These are phyloP conservation scores for Mycotypha africana DNA, from an alignment of 371 early-diverging fungal species.

Conservation along the genomic window DNA sequence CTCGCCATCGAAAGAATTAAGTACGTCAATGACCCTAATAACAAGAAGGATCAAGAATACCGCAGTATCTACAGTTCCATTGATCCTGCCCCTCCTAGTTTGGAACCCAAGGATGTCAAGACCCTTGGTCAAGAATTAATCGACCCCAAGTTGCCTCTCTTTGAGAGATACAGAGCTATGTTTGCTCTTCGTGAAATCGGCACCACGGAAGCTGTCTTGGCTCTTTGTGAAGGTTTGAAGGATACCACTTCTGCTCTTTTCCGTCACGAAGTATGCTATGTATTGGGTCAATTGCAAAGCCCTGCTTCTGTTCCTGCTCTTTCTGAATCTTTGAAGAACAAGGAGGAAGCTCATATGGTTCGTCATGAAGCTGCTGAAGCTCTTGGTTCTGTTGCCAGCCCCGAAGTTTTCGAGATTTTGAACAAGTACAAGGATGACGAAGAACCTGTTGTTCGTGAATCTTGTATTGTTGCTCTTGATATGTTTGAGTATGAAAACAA, in stretches of 20 bases:
- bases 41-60: slow-evolving; percentile 34
- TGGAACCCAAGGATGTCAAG: slow-evolving; percentile 45
- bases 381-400: slow-evolving; percentile 96
- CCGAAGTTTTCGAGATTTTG: slow-evolving; percentile 78
- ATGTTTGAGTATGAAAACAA: slow-evolving; percentile 90
- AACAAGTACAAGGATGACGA: slow-evolving; percentile 67
- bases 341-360: slow-evolving; percentile 92
- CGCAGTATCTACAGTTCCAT: slow-evolving; percentile 68
- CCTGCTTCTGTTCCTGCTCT: slow-evolving; percentile 84
- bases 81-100: slow-evolving; percentile 89
- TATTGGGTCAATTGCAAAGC: slow-evolving; percentile 98
- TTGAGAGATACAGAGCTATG: slow-evolving; percentile 97
- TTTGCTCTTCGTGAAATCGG: slow-evolving; percentile 94
- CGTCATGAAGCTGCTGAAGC: slow-evolving; percentile 99
- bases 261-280: slow-evolving; percentile 95
- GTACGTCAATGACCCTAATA: slow-evolving; percentile 55
- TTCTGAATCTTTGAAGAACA: slow-evolving; percentile 60
- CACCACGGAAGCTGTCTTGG: slow-evolving; percentile 78
- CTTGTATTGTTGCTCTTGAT: slow-evolving; percentile 94
- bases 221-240: slow-evolving; percentile 83
- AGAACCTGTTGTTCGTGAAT: slow-evolving; percentile 91
- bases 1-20: slow-evolving; percentile 86
- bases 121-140: slow-evolving; percentile 65
- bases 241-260: slow-evolving; percentile 46
- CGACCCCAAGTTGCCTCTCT: slow-evolving; percentile 70